phyloP scores from a whole-genome alignment of 345 rosid species.

The Abelmoschus esculentus region DNA sequence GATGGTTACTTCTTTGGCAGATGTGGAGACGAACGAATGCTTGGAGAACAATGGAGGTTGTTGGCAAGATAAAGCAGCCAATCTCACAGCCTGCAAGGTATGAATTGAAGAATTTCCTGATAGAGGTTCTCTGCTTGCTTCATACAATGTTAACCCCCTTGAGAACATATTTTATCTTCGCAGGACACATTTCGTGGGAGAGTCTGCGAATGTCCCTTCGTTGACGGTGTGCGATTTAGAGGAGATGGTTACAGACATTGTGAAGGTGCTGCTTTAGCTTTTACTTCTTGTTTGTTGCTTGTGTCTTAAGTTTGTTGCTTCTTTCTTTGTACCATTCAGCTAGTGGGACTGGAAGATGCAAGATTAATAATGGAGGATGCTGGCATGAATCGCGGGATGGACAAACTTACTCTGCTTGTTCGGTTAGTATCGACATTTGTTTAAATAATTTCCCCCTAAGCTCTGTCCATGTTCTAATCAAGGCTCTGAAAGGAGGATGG shows the following conservation, averaged over 20 bases:
- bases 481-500: constrained; percentile 48
- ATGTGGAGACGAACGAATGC: constrained; percentile 94
- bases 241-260: constrained; percentile 96
- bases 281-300: background rate
- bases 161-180: background rate
- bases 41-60: constrained; percentile 89
- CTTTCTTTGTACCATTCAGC: constrained; percentile 23
- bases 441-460: background rate
- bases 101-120: constrained; percentile 10
- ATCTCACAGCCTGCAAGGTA: constrained; percentile 96
- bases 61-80: constrained; percentile 76
- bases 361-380: constrained; percentile 73
- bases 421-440: constrained; percentile 39
- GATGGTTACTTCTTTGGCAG: constrained; percentile 31
- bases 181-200: constrained; percentile 98
- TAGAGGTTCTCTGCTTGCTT: background rate
- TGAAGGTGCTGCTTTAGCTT: constrained; percentile 46
- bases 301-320: background rate
- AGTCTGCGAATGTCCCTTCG: constrained; percentile 85
- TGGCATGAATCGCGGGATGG: constrained; percentile 53
- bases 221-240: constrained; percentile 86
- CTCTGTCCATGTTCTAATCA: constrained; percentile 14
- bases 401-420: constrained; percentile 57
- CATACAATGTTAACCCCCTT: background rate
- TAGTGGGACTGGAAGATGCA: constrained; percentile 70